phyloP scores from a whole-genome alignment of 2,329 filamentous ascomycete species.

The Pyricularia sp. region DNA sequence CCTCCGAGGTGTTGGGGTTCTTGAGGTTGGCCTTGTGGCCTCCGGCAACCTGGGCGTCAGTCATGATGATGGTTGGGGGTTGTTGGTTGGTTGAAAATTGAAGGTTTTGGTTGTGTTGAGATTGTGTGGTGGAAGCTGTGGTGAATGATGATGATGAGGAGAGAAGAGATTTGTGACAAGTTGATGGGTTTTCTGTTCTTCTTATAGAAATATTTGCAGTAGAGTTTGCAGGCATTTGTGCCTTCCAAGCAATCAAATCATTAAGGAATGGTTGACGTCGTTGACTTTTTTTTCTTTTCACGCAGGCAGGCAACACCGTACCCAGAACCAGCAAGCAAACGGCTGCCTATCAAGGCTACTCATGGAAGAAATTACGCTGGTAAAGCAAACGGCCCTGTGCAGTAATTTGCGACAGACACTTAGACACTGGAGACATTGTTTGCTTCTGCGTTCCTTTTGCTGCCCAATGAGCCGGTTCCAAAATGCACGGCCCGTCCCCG shows the following conservation, averaged over 20 bases:
- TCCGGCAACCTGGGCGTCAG: slow-evolving; percentile 40
- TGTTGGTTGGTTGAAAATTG: neutral
- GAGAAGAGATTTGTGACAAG: neutral
- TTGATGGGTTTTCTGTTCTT: neutral
- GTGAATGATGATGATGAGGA: neutral
- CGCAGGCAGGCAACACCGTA: neutral
- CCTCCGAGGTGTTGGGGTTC: slow-evolving; percentile 46
- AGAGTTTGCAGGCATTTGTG: neutral
- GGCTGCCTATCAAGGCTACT: neutral
- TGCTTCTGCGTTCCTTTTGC: neutral
- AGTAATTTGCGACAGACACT: neutral
- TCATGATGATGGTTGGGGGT: slow-evolving; percentile 25
- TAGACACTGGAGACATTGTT: no score
- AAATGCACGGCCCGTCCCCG: neutral
- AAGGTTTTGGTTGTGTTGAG: neutral
- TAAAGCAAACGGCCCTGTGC: neutral
- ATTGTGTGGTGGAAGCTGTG: neutral
- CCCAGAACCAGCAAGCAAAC: neutral
- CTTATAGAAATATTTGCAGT: slow-evolving; percentile 2
- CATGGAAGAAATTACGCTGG: neutral
- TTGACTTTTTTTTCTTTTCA: neutral
- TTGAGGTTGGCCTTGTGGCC: slow-evolving; percentile 51
- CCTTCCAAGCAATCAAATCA: neutral
- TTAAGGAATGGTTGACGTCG: neutral
- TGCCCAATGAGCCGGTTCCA: neutral